Conservation (phyloP, 768 basidiomycete genomes). For the Hydnomerulius pinastri region DNA sequence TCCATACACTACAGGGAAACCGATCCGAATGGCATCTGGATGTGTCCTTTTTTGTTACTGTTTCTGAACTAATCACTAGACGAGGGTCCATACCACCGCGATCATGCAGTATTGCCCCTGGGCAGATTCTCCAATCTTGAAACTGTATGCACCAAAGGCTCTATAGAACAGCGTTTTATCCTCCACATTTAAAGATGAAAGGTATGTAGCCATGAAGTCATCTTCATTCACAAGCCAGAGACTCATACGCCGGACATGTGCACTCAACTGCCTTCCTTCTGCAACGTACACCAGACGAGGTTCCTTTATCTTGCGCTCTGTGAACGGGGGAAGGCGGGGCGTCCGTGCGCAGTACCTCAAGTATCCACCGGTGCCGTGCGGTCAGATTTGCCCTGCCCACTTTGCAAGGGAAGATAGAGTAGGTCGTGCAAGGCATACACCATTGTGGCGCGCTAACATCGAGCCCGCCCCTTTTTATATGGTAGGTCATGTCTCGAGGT, state of each 20-base stretch:
- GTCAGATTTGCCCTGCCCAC: slow-evolving; percentile 5
- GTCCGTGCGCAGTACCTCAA: neutral
- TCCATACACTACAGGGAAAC: slow-evolving; percentile 3
- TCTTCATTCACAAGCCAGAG: slow-evolving; percentile 6
- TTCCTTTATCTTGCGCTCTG: slow-evolving; percentile 8
- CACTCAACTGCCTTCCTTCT: slow-evolving; percentile 4
- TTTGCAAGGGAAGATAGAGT: slow-evolving; percentile 9
- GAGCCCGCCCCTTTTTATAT: neutral
- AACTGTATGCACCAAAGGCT: neutral
- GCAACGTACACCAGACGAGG: neutral
- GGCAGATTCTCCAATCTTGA: neutral
- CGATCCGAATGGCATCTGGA: neutral
- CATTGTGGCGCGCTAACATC: neutral
- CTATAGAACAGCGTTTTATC: slow-evolving; percentile 4
- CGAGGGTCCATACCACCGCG: slow-evolving; percentile 6
- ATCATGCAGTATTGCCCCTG: slow-evolving; percentile 12
- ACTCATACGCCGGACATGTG: slow-evolving; percentile 19
- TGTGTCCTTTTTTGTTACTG: neutral
- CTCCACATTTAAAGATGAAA: slow-evolving; percentile 16
- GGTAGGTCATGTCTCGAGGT: too few relatives aligned
- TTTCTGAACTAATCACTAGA: neutral
- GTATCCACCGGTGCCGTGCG: rapidly evolving
- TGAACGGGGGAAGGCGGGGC: neutral
- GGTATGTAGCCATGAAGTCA: slow-evolving; percentile 15
- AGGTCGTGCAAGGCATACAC: neutral